These are phyloP conservation scores for Pythium scleroteichum DNA, from an alignment of 352 stramenopile species.

Conservation along the genomic window DNA sequence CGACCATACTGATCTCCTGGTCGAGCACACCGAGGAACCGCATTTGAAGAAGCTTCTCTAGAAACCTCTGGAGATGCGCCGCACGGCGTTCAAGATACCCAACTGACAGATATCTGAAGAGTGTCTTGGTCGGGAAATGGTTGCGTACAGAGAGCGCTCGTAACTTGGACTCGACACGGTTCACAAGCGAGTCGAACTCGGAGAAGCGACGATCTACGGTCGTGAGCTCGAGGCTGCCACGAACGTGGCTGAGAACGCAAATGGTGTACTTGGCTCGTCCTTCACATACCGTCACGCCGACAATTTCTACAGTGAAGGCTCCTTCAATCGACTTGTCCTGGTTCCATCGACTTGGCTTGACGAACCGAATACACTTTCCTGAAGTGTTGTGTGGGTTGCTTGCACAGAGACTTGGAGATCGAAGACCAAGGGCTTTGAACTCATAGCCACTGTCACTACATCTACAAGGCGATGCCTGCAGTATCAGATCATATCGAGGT, in stretches of 20 bases:
- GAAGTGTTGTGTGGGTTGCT: background rate
- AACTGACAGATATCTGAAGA: slow-evolving; percentile 59
- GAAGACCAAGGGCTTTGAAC: background rate
- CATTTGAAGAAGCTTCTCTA: slow-evolving; percentile 57
- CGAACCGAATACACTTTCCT: slow-evolving; percentile 59
- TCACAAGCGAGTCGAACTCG: slow-evolving; percentile 64
- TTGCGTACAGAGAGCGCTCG: slow-evolving; percentile 44
- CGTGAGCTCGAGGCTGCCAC: slow-evolving; percentile 40
- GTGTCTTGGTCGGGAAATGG: slow-evolving; percentile 69
- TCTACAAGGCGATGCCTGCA: slow-evolving; percentile 28
- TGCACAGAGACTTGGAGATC: slow-evolving; percentile 7
- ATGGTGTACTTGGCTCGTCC: slow-evolving; percentile 59
- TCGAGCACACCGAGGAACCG: slow-evolving; percentile 67
- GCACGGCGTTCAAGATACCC: slow-evolving; percentile 65
- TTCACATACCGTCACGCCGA: slow-evolving; percentile 47
- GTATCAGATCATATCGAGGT: slow-evolving; percentile 18
- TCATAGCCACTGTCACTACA: slow-evolving; percentile 34
- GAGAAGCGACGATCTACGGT: slow-evolving; percentile 66
- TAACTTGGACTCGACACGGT: slow-evolving; percentile 58
- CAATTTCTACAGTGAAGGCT: slow-evolving; percentile 74
- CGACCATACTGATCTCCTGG: slow-evolving; percentile 64
- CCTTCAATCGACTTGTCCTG: slow-evolving; percentile 44
- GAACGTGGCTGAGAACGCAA: slow-evolving; percentile 56
- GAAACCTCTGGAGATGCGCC: slow-evolving; percentile 59
- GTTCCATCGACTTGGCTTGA: slow-evolving; percentile 54